phyloP scores from a whole-genome alignment of 257 asterid genomes.

The Nicotiana undulata region DNA sequence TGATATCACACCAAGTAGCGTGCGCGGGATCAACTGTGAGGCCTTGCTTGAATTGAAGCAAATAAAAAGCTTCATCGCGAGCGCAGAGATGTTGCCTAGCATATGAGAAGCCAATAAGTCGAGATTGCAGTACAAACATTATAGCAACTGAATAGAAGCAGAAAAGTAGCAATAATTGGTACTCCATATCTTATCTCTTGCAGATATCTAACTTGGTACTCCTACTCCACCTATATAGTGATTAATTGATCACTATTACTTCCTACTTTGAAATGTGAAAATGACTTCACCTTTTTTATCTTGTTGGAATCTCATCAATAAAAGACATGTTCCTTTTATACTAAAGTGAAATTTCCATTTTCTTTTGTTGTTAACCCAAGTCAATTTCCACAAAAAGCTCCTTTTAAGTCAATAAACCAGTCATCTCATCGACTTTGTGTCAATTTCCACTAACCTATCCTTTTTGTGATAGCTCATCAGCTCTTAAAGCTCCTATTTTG shows the following conservation, averaged over 20 bases:
- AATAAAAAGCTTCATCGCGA: neutral
- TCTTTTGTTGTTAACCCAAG: neutral
- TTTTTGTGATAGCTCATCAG: no score
- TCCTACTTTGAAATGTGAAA: neutral
- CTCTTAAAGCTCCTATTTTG: no score
- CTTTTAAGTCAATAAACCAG: no score
- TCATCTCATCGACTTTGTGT: no score
- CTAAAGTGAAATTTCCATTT: neutral
- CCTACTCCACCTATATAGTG: neutral
- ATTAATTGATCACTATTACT: neutral
- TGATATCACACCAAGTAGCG: accelerated
- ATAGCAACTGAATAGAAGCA: neutral
- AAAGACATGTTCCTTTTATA: no score
- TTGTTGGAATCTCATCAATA: no score
- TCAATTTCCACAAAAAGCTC: neutral
- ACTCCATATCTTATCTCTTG: neutral
- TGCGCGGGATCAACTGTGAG: no score
- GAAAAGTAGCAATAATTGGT: neutral
- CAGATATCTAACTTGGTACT: neutral
- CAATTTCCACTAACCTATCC: no score
- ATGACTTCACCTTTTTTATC: no score
- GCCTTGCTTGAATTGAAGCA: neutral
- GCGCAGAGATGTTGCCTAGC: neutral
- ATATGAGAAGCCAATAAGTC: neutral
- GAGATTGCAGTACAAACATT: neutral